Evolutionary conservation across 164 flowering plant genomes (phyloP), one percentile per base, ranked within the genome.

Genomic region (Sedum album): DNA sequence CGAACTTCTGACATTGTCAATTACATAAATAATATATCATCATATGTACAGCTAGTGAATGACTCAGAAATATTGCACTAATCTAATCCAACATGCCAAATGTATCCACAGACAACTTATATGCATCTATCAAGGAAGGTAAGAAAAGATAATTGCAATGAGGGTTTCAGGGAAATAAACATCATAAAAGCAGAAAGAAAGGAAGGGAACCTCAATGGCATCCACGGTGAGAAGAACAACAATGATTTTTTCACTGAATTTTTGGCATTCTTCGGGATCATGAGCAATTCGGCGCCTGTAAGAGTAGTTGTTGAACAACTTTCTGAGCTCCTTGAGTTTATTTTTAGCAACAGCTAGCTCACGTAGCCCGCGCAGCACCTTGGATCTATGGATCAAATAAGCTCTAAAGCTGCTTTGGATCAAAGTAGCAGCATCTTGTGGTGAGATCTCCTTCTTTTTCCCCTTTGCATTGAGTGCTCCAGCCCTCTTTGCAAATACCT

Each of bases 151-250:
- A 26, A 51, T n/a, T 51, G 25, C 57, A 51, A 2, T n/a, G 1
- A 51, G 31, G 41, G 31, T 15, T 31, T 33, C 23, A 63, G 41
- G 66, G 23, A 20, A 21, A 4, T 8, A 4, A 33, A 63, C 21
- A 30, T 9, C 18, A 15, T 18, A 18, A 63, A 20, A 62, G 38
- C 5, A n/a, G 41, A 14, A 38, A 14, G 3, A 44, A 18, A 17
- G 18, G 53, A 46, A 38, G 48, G 14, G 33, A 83, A 91, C 98
- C 96, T 89, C 96, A 68, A 91, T 88, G 25, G 86, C 86, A 76
- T 94, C 98, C 63, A 91, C 96, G 62, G 96, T 87, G 68, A 94
- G 88, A 20, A 94, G 90, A 30, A 91, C 84, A 41, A 94, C 96
- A 79, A 94, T 91, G 65, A 91, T 84, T 79, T 70, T 94, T 74